Conservation (phyloP, 2,329 filamentous ascomycete species). For the Diplodia corticola region DNA sequence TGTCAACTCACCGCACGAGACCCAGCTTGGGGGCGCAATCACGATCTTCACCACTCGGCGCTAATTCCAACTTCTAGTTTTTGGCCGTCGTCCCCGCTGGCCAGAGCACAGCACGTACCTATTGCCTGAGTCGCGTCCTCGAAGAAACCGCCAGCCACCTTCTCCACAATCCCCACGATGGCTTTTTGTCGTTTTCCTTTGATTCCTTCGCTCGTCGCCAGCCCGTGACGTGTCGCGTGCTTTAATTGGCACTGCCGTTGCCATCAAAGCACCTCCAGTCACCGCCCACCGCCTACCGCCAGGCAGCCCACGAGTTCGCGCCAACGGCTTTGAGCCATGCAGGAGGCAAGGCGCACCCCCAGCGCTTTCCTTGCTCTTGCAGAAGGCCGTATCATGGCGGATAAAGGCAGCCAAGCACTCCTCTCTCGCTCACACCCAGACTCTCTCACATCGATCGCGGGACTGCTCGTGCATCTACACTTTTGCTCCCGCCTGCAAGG, state of each 20-base stretch:
- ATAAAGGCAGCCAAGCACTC: not conserved
- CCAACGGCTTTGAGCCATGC: not conserved
- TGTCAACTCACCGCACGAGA: not conserved
- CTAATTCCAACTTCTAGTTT: slow-evolving; percentile 6
- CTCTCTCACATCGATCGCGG: slow-evolving; percentile 15
- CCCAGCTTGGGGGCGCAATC: not conserved
- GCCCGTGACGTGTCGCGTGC: not conserved
- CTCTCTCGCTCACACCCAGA: not conserved
- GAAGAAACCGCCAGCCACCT: not conserved
- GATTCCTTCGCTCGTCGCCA: not conserved
- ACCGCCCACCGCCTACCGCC: not conserved
- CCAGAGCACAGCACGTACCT: slow-evolving; percentile 1
- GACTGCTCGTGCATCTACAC: slow-evolving; percentile 15
- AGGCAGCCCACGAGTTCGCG: not conserved
- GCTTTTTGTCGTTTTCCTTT: not conserved
- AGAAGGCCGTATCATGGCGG: not conserved
- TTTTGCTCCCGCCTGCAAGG: not conserved
- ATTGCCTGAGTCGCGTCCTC: not conserved
- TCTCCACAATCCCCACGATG: slow-evolving; percentile 4
- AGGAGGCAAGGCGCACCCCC: not conserved
- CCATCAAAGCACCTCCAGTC: not conserved
- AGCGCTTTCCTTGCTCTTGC: not conserved
- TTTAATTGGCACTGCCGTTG: not conserved
- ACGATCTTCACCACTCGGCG: slow-evolving; percentile 2
- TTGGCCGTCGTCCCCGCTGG: not conserved